Base-by-base conservation (phyloP, 2,329 filamentous ascomycete genomes). In the Fusarium ramigenum region DNA sequence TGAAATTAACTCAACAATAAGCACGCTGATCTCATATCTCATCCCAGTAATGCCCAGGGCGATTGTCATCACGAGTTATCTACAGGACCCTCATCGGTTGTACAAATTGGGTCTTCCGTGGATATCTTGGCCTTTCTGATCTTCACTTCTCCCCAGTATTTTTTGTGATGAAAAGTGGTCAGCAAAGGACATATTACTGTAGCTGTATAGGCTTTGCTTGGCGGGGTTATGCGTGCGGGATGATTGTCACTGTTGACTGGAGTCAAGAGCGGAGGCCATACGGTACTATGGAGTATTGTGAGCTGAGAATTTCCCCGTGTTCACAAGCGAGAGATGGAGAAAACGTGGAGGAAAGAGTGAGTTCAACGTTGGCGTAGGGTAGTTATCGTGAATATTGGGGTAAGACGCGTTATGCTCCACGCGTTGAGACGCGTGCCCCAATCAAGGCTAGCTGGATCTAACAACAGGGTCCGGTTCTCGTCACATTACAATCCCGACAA, bases 1-100 rank as follows among this genome's bases (percentile, higher is more conserved):
- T 60, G 12, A 32, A 40, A 40, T 63, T 60, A 60, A 25, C 53
- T 60, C 60, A 47, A 40, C 53, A 47, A 40, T 60, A 63, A 47
- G 60, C 42, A 60, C 34, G 53, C 42, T 49, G 60, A 63, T 63
- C 54, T 28, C 21, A 25, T 42, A n/a, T 21, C 46, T 7, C n/a
- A 49, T 60, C 60, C 60, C 60, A 44, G n/a, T 18, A 40, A 34
- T 36, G 47, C 37, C 37, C 28, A 54, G 58, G 25, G 39, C 25
- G 18, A 42, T 32, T 36, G n/a, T 37, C 36, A 47, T 60, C 34
- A 23, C 36, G n/a, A 42, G 19, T 14, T 42, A 14, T 30, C 9
- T 9, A 19, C 39, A 10, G 34, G 54, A 36, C 42, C 60, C 42
- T 30, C 59, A 28, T 60, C 60, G 54, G 53, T 30, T 63, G 2